Evolutionary conservation across 1,139 yeast species (phyloP), one percentile per base, ranked within the genome.

Genomic region (Eremothecium cymbalariae): DNA sequence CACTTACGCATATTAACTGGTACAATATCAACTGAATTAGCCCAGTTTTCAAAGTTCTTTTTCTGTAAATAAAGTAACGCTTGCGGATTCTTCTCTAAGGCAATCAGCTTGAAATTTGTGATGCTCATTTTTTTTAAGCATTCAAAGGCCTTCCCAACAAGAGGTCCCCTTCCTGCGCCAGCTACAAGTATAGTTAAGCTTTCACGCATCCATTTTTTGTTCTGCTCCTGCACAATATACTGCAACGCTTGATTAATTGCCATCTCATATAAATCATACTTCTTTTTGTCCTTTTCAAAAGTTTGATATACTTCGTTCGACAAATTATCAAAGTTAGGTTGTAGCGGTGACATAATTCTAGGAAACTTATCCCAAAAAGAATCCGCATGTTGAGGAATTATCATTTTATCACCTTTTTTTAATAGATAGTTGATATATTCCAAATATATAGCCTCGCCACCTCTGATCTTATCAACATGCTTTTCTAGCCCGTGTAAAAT

Each of bases 161-260:
- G 58, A 1, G 90, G 86, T 0, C 96, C 96, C 34, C 84, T 61
- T 0, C 96, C 96, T 0, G 95, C 94, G 0, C 96, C 96, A 3
- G 80, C 77, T 1, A 86, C 68, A 6, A 84, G 67, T 4, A 84
- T 59, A 15, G 57, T 59, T 6, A 41, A 34, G 8, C 29, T 37
- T 32, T 20, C 39, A 6, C 25, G 24, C 17, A 26, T 29, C 29
- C 25, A 21, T n/a, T 18, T 21, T 8, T 28, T 18, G 11, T 19
- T 9, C 12, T 17, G 17, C 34, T 43, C 34, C 3, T 42, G 40
- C 3, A 51, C 35, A 12, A 55, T 43, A 39, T 69, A 73, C n/a
- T 50, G 43, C 7, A 82, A 43, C 0, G 94, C 90, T 34, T 65
- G 57, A 21, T 60, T 62, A 3, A 84, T 72, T 1, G 96, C 95